Evolutionary conservation across 345 rosid genomes (phyloP).

Genomic region (Syzygium oleosum): DNA sequence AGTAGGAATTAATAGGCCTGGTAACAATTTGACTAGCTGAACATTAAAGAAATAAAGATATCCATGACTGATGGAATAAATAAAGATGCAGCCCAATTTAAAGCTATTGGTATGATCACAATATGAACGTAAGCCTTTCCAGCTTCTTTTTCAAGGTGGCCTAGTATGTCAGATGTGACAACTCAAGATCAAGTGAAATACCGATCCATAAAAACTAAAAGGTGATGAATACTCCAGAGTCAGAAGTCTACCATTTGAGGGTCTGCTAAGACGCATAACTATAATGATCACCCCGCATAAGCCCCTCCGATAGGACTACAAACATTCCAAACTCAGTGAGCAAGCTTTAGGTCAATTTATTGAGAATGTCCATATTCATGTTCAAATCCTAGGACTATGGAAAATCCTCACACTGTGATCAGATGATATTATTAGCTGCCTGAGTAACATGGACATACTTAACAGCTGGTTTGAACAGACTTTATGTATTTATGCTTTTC

Average conservation of each 20-base stretch:
- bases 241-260: neutral
- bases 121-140: neutral
- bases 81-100: neutral
- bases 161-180: neutral
- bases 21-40: too few species aligned
- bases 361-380: neutral
- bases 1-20: neutral
- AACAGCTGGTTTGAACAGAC: neutral
- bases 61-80: neutral
- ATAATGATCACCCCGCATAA: neutral
- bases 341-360: neutral
- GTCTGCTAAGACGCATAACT: neutral
- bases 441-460: neutral
- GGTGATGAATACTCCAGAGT: neutral
- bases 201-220: neutral
- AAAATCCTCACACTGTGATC: neutral
- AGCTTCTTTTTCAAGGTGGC: neutral
- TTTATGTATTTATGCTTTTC: neutral
- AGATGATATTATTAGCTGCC: neutral
- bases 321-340: neutral
- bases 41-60: neutral
- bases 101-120: neutral
- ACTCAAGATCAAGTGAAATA: neutral
- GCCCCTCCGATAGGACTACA: neutral
- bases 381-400: neutral